phyloP scores from a whole-genome alignment of 2,329 filamentous ascomycete genomes.

The Calonectria fujianensis region DNA sequence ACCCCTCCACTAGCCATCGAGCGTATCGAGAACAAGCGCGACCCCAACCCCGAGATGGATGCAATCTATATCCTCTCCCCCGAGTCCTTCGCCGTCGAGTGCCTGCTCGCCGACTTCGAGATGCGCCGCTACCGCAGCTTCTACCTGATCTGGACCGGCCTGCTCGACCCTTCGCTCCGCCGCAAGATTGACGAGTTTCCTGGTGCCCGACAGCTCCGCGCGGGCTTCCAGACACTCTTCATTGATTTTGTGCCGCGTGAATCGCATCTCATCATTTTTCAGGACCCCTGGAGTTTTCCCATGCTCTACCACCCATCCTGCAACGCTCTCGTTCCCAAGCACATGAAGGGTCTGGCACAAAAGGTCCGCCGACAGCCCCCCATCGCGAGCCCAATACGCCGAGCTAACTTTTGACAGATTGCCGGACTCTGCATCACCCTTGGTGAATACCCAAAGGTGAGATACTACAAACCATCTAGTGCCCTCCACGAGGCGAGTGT shows the following conservation, averaged over 20 bases:
- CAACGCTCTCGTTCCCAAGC: conserved; percentile 86
- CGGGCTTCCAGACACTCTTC: conserved; percentile 87
- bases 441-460: conserved; percentile 95
- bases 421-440: conserved; percentile 87
- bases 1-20: conserved; percentile 83
- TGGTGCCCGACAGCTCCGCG: conserved; percentile 82
- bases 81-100: conserved; percentile 91
- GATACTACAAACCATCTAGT: conserved; percentile 87
- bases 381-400: background rate
- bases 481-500: conserved; percentile 91
- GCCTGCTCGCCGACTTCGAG: conserved; percentile 93
- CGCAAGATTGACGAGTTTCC: conserved; percentile 84
- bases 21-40: conserved; percentile 90
- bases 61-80: conserved; percentile 95
- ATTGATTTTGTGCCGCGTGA: conserved; percentile 94
- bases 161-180: conserved; percentile 82
- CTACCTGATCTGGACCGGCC: conserved; percentile 89
- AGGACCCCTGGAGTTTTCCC: conserved; percentile 97
- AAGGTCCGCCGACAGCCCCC: conserved; percentile 75
- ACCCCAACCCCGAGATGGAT: conserved; percentile 91
- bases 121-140: conserved; percentile 85
- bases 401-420: conserved; percentile 55
- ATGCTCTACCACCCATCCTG: conserved; percentile 93
- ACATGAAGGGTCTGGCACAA: conserved; percentile 90
- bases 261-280: conserved; percentile 92